Percentiles rank a stretch among this genome's conserved stretches.
phyloP scores from a whole-genome alignment of 495 filamentous ascomycete genomes.

The Tuber microsphaerosporum region DNA sequence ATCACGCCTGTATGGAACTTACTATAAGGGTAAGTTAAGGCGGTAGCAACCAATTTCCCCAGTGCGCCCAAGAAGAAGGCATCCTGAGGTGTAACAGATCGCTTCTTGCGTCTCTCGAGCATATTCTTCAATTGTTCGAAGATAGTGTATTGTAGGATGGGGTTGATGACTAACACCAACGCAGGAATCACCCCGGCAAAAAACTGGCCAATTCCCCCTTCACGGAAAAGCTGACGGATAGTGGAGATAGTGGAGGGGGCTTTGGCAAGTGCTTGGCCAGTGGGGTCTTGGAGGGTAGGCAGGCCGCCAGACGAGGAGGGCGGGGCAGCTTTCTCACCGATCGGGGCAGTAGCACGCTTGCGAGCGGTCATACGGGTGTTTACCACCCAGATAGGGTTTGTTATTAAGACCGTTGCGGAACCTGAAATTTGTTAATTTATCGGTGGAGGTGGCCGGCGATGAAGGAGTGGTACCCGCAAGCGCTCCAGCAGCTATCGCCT shows the following conservation, averaged over 20 bases:
- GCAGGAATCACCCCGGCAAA: conserved; percentile 92
- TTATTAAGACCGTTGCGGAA: conserved; percentile 84
- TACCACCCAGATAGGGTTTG: conserved; percentile 97
- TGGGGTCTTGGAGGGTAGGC: conserved; percentile 36
- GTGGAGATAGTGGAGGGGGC: conserved; percentile 70
- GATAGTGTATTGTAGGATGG: conserved; percentile 96
- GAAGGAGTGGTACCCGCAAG: conserved; percentile 54
- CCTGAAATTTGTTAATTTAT: conserved; percentile 36
- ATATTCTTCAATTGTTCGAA: conserved; percentile 92
- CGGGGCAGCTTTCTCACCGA: conserved; percentile 23
- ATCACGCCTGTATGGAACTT: not conserved
- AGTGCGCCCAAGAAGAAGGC: conserved; percentile 87
- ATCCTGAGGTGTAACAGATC: conserved; percentile 66
- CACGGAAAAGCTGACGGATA: conserved; percentile 62
- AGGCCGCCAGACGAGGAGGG: conserved; percentile 15
- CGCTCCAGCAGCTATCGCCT: conserved; percentile 92
- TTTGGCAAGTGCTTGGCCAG: conserved; percentile 41
- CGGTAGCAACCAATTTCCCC: conserved; percentile 88
- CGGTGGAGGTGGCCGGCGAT: not conserved
- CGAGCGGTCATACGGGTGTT: conserved; percentile 97
- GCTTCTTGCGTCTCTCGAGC: conserved; percentile 56
- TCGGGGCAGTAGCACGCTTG: conserved; percentile 49
- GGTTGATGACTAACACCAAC: conserved; percentile 89
- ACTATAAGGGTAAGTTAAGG: conserved; percentile 95
- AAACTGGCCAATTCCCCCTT: conserved; percentile 74